Evolutionary conservation across 2,329 filamentous ascomycete genomes (phyloP).

Genomic region (Magnaporthiopsis poae): DNA sequence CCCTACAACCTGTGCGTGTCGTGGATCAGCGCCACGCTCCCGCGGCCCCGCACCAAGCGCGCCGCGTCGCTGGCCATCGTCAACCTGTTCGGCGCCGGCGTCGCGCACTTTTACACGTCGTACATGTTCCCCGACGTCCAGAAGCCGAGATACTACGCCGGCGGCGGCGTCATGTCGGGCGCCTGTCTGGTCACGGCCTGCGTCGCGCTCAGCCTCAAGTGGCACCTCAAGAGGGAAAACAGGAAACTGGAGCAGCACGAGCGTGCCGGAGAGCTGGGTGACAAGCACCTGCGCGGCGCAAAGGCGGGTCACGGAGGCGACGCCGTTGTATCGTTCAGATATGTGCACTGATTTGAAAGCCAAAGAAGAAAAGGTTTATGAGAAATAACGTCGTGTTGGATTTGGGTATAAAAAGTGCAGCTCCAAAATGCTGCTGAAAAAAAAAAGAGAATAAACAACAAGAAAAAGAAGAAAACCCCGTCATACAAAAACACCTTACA

Average conservation of each 20-base stretch:
- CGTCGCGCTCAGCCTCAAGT: conserved; percentile 13
- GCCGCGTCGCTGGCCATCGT: conserved; percentile 62
- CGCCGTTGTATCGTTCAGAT: not conserved
- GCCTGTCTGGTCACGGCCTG: conserved; percentile 17
- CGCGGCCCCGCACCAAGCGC: conserved; percentile 65
- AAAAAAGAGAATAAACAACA: not conserved
- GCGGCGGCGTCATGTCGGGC: conserved; percentile 18
- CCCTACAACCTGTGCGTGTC: conserved; percentile 58
- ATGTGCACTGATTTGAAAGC: not conserved
- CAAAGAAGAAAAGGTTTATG: no score
- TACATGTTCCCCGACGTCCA: conserved; percentile 23
- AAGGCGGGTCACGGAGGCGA: not conserved
- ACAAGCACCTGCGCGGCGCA: not conserved
- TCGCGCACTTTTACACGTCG: conserved; percentile 20
- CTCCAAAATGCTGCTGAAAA: not conserved
- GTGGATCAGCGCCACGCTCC: conserved; percentile 69
- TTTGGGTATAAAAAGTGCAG: not conserved
- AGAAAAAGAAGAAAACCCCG: not conserved
- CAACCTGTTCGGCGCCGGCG: conserved; percentile 33
- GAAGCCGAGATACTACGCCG: conserved; percentile 22
- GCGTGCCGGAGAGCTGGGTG: conserved; percentile 2
- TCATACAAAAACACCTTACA: not conserved
- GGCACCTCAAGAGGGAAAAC: conserved; percentile 17
- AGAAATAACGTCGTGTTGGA: not conserved
- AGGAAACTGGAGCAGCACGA: conserved; percentile 17